These are phyloP conservation scores for Colletotrichum destructivum DNA, from an alignment of 2,329 filamentous ascomycete species.

Conservation along the genomic window DNA sequence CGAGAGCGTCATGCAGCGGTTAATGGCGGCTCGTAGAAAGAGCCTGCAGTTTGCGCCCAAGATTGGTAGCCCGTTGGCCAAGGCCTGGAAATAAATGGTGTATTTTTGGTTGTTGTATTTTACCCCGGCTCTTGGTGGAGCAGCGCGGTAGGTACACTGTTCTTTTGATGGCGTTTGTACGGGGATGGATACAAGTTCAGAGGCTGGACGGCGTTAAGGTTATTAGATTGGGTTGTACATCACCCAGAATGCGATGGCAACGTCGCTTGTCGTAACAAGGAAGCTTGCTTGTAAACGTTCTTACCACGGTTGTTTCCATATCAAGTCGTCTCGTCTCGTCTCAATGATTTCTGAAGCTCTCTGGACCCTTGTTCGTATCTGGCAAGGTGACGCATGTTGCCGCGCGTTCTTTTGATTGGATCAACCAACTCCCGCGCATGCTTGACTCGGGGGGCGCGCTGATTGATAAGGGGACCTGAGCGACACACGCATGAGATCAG, in stretches of 20 bases:
- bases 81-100: conserved; percentile 61
- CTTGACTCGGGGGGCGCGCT: conserved; percentile 28
- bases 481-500: conserved; percentile 1
- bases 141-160: conserved; percentile 7
- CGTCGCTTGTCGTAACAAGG: conserved; percentile 9
- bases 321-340: background rate
- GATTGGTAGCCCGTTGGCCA: conserved; percentile 79
- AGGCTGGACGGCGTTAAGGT: conserved; percentile 30
- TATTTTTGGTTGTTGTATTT: background rate
- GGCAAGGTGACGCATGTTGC: conserved; percentile 38
- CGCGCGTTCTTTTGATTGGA: conserved; percentile 39
- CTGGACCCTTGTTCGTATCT: conserved; percentile 27
- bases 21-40: conserved; percentile 82
- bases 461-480: conserved; percentile 27
- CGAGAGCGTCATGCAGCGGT: conserved; percentile 70
- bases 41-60: conserved; percentile 85
- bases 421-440: conserved; percentile 14
- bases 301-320: background rate
- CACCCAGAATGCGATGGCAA: conserved; percentile 24
- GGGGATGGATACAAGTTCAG: conserved; percentile 15
- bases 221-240: conserved; percentile 34
- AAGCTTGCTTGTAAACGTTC: conserved; percentile 8
- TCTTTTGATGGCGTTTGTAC: conserved; percentile 29
- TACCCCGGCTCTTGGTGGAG: background rate
- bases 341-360: background rate